Evolutionary conservation across 805 yeast species (phyloP).

Genomic region (Wickerhamomyces ciferrii): DNA sequence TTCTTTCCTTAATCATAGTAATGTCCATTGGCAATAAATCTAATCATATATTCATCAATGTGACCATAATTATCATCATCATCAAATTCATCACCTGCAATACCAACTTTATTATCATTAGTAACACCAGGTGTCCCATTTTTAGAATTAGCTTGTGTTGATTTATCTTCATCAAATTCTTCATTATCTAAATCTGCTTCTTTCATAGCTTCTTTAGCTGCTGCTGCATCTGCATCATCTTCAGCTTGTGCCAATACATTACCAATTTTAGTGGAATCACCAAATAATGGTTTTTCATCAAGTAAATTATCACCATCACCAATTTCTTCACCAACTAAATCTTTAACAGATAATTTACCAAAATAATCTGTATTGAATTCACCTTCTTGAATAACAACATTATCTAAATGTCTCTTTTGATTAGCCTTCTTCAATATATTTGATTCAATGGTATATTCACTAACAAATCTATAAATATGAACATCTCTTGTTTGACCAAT

Average conservation of each 20-base stretch:
- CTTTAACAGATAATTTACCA: conserved; percentile 80
- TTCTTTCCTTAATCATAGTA: conserved; percentile 36
- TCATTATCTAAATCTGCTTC: conserved; percentile 82
- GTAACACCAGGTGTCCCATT: conserved; percentile 11
- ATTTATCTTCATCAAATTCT: conserved; percentile 61
- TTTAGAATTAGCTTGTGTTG: conserved; percentile 4
- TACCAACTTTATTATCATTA: conserved; percentile 21
- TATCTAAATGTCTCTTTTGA: conserved; percentile 89
- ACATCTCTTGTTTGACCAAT: conserved; percentile 98
- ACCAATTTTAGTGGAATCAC: conserved; percentile 38
- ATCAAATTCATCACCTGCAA: conserved; percentile 49
- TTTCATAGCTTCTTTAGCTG: conserved; percentile 84
- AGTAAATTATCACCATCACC: conserved; percentile 19
- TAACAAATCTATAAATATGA: conserved; percentile 92
- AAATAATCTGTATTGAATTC: conserved; percentile 97
- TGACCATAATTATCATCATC: conserved; percentile 61
- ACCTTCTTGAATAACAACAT: conserved; percentile 95
- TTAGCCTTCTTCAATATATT: conserved; percentile 91
- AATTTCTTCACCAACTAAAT: conserved; percentile 54
- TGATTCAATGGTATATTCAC: conserved; percentile 94
- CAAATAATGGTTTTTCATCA: conserved; percentile 27
- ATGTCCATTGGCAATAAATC: conserved; percentile 80
- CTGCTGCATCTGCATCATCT: conserved; percentile 86
- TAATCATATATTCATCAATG: conserved; percentile 94
- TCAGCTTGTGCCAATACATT: conserved; percentile 85